Evolutionary conservation across 1,284 basidiomycete species (phyloP).

Genomic region (Ustilago cynodontis): DNA sequence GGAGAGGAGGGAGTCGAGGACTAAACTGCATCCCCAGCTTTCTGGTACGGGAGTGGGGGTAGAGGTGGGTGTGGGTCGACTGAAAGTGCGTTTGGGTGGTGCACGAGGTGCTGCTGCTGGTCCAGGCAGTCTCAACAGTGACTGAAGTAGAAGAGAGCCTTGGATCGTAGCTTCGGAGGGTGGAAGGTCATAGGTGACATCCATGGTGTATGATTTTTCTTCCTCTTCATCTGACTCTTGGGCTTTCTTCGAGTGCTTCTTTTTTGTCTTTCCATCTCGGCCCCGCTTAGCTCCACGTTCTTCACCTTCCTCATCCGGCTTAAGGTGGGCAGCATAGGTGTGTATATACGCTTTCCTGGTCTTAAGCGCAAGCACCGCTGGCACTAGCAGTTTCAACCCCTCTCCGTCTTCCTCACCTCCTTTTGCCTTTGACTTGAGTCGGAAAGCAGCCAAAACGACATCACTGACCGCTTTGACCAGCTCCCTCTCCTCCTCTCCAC

Average conservation of each 20-base stretch:
- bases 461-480: constrained; percentile 26
- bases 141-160: constrained; percentile 64
- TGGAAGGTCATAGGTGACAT: constrained; percentile 20
- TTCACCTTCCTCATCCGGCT: constrained; percentile 9
- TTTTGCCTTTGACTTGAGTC: constrained; percentile 16
- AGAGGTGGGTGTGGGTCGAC: constrained; percentile 16
- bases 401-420: constrained; percentile 13
- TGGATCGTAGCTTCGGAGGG: constrained; percentile 41
- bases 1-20: constrained; percentile 46
- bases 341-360: constrained; percentile 50
- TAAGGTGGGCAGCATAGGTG: constrained; percentile 28
- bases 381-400: constrained; percentile 35
- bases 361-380: constrained; percentile 41
- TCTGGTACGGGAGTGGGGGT: constrained; percentile 1
- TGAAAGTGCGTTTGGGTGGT: constrained; percentile 34
- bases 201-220: constrained; percentile 31
- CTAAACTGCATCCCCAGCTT: constrained; percentile 26
- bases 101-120: constrained; percentile 37
- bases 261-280: constrained; percentile 30
- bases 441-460: constrained; percentile 30
- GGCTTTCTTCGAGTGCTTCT: constrained; percentile 9
- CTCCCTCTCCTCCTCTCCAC: constrained; percentile 17
- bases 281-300: constrained; percentile 24
- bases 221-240: constrained; percentile 27
- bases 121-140: constrained; percentile 44